phyloP scores from a whole-genome alignment of 2,329 filamentous ascomycete species.

The Sporothrix inflata region DNA sequence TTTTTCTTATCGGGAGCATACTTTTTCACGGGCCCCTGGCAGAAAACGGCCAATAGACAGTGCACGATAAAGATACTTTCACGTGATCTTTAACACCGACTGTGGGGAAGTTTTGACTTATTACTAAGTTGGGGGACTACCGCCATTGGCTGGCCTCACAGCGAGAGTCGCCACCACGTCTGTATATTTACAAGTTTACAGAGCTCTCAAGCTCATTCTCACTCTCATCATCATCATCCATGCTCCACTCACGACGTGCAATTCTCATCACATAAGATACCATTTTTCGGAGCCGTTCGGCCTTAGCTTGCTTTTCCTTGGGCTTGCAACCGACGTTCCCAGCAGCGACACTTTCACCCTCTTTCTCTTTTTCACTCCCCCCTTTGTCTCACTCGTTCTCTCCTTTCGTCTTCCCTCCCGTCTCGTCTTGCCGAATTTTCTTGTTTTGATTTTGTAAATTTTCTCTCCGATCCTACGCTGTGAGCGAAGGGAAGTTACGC shows the following conservation, averaged over 20 bases:
- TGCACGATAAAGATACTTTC: background rate
- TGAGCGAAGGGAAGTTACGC: background rate
- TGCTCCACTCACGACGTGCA: no score
- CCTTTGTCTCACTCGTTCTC: background rate
- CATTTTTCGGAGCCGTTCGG: no score
- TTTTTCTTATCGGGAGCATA: slow-evolving; percentile 31
- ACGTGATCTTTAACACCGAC: slow-evolving; percentile 22
- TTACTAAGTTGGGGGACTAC: background rate
- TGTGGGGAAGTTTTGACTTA: background rate
- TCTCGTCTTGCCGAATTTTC: background rate
- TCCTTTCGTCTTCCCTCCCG: background rate
- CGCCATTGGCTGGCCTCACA: background rate
- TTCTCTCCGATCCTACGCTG: background rate
- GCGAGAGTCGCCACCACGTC: no score
- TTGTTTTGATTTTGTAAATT: background rate
- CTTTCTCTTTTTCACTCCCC: background rate
- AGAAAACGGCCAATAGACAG: background rate
- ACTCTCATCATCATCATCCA: background rate
- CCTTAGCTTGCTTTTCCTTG: no score
- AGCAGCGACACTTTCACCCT: no score
- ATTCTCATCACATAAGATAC: no score
- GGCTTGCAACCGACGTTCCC: no score
- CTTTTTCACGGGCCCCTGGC: slow-evolving; percentile 18
- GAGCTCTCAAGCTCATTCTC: background rate
- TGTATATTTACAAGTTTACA: no score